Conservation (phyloP, 1,284 basidiomycete genomes). For the Athelia psychrophila region DNA sequence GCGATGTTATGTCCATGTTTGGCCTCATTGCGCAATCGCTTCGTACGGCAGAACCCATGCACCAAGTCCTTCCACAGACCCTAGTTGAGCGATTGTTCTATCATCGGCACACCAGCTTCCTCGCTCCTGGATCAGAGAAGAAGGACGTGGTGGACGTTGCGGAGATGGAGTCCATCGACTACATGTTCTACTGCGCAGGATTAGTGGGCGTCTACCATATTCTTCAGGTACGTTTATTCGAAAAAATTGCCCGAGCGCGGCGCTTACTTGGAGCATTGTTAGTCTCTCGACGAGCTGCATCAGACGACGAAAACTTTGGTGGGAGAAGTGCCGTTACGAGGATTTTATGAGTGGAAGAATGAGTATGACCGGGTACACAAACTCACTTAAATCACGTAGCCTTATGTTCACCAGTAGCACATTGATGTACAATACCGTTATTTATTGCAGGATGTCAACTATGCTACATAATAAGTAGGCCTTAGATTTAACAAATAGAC, state of each 20-base stretch:
- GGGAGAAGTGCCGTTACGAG: conserved; percentile 44
- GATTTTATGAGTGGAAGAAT: conserved; percentile 39
- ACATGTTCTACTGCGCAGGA: conserved; percentile 44
- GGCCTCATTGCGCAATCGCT: conserved; percentile 44
- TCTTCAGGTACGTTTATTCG: conserved; percentile 30
- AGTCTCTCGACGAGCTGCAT: conserved; percentile 44
- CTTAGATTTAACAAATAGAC: too few relatives aligned
- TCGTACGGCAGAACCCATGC: conserved; percentile 43
- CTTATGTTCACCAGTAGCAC: too few relatives aligned
- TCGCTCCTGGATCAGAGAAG: conserved; percentile 2
- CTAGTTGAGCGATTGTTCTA: conserved; percentile 43
- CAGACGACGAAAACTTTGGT: conserved; percentile 38
- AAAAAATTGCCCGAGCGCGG: not conserved
- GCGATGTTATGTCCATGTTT: conserved; percentile 44
- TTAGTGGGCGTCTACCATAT: conserved; percentile 43
- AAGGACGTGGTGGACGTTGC: conserved; percentile 15
- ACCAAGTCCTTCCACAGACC: conserved; percentile 40
- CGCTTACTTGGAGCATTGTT: not conserved
- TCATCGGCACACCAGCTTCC: conserved; percentile 24
- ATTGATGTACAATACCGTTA: too few relatives aligned
- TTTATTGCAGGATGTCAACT: too few relatives aligned
- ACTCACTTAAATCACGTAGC: conserved; percentile 2
- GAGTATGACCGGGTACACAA: conserved; percentile 26
- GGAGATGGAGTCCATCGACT: conserved; percentile 34
- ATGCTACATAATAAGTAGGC: too few relatives aligned